These are phyloP conservation scores for Ceratocystis lukuohia DNA, from an alignment of 2,329 filamentous ascomycete genomes.

Conservation along the genomic window DNA sequence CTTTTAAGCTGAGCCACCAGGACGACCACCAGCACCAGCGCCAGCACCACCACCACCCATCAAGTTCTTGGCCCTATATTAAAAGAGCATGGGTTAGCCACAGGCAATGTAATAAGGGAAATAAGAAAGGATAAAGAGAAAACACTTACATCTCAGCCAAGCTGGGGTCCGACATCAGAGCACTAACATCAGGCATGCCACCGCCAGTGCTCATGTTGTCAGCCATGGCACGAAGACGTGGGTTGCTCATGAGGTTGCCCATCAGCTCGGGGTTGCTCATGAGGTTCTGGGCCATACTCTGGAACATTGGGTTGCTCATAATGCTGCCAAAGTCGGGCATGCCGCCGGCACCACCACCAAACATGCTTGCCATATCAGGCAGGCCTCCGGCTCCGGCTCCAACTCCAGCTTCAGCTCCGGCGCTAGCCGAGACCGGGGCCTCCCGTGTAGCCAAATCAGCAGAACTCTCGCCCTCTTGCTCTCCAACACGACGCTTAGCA, in stretches of 20 bases:
- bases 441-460: constrained; percentile 21
- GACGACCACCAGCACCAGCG: constrained; percentile 24
- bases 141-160: constrained; percentile 80
- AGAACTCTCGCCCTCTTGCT: constrained; percentile 48
- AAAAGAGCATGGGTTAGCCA: constrained; percentile 8
- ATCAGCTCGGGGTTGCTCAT: constrained; percentile 96
- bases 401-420: constrained; percentile 26
- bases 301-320: constrained; percentile 98
- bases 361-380: constrained; percentile 64
- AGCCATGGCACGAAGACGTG: constrained; percentile 75
- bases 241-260: constrained; percentile 88
- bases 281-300: constrained; percentile 88
- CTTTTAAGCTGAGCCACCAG: constrained; percentile 18
- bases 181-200: constrained; percentile 77
- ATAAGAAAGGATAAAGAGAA: background rate
- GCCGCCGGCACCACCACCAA: constrained; percentile 57
- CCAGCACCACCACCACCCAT: constrained; percentile 31
- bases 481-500: constrained; percentile 72
- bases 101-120: constrained; percentile 1
- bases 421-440: constrained; percentile 22
- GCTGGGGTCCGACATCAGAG: constrained; percentile 81
- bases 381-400: constrained; percentile 38
- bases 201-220: constrained; percentile 57
- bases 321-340: constrained; percentile 80
- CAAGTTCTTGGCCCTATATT: constrained; percentile 33